These are phyloP conservation scores for Neoboletus subvelutipes DNA, from an alignment of 768 basidiomycete species.

Conservation along the genomic window DNA sequence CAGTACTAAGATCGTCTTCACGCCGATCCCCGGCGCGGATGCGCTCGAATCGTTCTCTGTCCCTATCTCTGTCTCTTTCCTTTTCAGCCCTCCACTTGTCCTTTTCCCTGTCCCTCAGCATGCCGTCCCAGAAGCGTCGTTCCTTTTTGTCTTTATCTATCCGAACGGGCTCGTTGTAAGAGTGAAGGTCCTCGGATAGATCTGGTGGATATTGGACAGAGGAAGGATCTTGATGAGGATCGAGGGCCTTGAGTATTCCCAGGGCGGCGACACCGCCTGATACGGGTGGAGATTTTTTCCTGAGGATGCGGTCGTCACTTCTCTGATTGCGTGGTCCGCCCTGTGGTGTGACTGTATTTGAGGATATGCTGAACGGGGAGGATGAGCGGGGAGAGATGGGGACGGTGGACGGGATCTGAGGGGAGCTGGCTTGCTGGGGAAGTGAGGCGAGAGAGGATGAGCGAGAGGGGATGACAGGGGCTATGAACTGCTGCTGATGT, in stretches of 20 bases:
- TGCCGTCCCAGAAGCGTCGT: slow-evolving; percentile 54
- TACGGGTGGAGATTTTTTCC: slow-evolving; percentile 32
- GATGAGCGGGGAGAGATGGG: slow-evolving; percentile 37
- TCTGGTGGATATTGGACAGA: slow-evolving; percentile 22
- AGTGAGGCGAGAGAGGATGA: slow-evolving; percentile 52
- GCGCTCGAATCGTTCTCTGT: slow-evolving; percentile 34
- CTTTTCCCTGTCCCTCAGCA: slow-evolving; percentile 35
- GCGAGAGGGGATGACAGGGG: slow-evolving; percentile 42
- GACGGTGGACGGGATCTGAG: slow-evolving; percentile 30
- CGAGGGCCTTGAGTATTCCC: slow-evolving; percentile 46
- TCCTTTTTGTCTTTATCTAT: slow-evolving; percentile 48
- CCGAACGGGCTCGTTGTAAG: slow-evolving; percentile 23
- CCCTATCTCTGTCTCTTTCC: slow-evolving; percentile 42
- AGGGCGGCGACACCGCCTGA: slow-evolving; percentile 27
- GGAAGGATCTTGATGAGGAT: slow-evolving; percentile 43
- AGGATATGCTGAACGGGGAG: slow-evolving; percentile 45
- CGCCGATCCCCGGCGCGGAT: slow-evolving; percentile 29
- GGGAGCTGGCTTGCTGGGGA: slow-evolving; percentile 41
- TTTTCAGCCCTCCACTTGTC: slow-evolving; percentile 32
- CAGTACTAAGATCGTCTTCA: slow-evolving; percentile 46
- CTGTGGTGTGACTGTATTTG: slow-evolving; percentile 20
- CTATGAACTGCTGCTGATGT: slow-evolving; percentile 27
- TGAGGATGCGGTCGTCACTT: slow-evolving; percentile 19
- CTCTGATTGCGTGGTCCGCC: slow-evolving; percentile 16
- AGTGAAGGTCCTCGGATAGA: slow-evolving; percentile 32